Evolutionary conservation across 805 yeast genomes (phyloP).

Genomic region (Vanderwaltozyma polyspora): DNA sequence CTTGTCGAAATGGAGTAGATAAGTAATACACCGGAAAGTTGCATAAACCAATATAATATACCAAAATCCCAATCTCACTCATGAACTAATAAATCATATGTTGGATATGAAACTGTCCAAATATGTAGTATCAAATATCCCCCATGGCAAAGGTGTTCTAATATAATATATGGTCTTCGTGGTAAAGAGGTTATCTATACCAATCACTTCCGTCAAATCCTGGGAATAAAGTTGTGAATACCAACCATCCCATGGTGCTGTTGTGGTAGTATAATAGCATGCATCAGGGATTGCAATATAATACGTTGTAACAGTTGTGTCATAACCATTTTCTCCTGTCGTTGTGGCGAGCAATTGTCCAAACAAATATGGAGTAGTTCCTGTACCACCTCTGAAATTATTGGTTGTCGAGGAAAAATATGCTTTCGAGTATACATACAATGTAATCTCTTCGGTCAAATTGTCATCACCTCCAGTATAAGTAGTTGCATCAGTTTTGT

Average conservation of each 20-base stretch:
- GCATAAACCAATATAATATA: not conserved
- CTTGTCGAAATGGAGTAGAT: not conserved
- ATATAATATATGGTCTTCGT: slow-evolving; percentile 3
- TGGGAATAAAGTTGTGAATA: not conserved
- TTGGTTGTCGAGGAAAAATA: not conserved
- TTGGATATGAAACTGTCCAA: not conserved
- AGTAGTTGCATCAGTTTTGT: not conserved
- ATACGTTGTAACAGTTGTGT: not conserved
- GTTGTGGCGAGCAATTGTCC: not conserved
- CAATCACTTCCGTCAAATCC: not conserved
- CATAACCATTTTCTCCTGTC: not conserved
- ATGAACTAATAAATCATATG: not conserved
- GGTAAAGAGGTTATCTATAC: slow-evolving; percentile 1
- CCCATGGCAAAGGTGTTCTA: slow-evolving; percentile 1
- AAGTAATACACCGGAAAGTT: not conserved
- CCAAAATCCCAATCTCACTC: not conserved
- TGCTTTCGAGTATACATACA: not conserved
- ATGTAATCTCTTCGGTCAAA: not conserved
- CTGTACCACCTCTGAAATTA: not conserved
- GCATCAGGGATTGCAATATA: not conserved
- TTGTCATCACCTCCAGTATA: not conserved
- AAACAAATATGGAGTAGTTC: not conserved
- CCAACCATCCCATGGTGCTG: not conserved
- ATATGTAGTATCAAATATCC: not conserved
- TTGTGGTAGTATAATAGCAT: not conserved